Base-by-base conservation (phyloP, 441 rosid species). In the Mallotus repandus region DNA sequence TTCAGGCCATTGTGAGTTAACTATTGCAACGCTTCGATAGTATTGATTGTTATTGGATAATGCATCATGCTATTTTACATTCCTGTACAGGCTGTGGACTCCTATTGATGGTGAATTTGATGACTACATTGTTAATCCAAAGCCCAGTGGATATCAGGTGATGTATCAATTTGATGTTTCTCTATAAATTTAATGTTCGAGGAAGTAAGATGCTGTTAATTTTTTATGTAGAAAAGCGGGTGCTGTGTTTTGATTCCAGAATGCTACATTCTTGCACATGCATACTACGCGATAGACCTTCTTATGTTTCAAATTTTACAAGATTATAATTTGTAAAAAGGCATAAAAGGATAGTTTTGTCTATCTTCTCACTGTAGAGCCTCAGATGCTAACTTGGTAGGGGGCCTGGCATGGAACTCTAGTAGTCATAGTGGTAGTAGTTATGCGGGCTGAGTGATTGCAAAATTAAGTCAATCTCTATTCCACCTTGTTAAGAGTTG, bases 61-160 rank as follows among this genome's bases (percentile, higher is more conserved):
- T 52, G 45, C 9, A 18, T 54, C 13, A 46, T 55, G 49, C 48
- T 38, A 66, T 56, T 14, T 35, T 70, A 45, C 60, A 72, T 75
- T 75, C 63, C 50, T 64, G n/a, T 67, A 75, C 89, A 90, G 96
- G 84, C 85, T 90, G 50, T 90, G 96, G 96, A 81, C 85, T 72
- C 96, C 96, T 19, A 84, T 90, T 73, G 91, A 89, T 78, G 96
- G 96, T 65, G 93, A 90, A 83, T 85, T 89, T 82, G 96, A 90
- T 81, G 96, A 90, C 80, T 90, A 90, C 77, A 86, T 90, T 78
- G 85, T 90, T 67, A 90, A 90, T 74, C 96, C 96, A 60, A 90
- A 90, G 79, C 85, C 90, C 58, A 90, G 91, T 73, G 96, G 96
- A 69, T 90, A 90, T 81, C 96, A 90, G 96, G 96, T 90, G 46